Conservation (phyloP, 2,329 filamentous ascomycete genomes). For the Karstenula rhodostoma region DNA sequence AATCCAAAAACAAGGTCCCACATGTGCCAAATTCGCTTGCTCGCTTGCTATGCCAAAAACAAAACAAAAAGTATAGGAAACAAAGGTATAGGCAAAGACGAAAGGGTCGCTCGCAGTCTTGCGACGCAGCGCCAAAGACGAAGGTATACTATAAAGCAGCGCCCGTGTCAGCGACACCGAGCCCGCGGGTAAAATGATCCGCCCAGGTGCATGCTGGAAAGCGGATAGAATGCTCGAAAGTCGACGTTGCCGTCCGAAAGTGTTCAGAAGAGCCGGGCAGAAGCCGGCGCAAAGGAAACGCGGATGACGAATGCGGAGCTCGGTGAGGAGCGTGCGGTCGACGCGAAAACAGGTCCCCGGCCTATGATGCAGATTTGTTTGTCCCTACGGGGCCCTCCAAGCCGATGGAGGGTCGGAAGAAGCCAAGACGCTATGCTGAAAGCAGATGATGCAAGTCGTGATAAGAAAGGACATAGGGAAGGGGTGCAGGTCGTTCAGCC, state of each 20-base stretch:
- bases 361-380: slow-evolving; percentile 45
- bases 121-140: slow-evolving; percentile 11
- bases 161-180: neutral
- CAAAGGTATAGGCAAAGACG: slow-evolving; percentile 26
- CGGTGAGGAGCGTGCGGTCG: slow-evolving; percentile 24
- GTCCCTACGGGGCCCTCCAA: slow-evolving; percentile 37
- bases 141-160: slow-evolving; percentile 8
- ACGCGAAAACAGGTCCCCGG: slow-evolving; percentile 30
- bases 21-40: slow-evolving; percentile 42
- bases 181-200: slow-evolving; percentile 27
- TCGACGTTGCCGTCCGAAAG: slow-evolving; percentile 46
- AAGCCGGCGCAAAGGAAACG: slow-evolving; percentile 13
- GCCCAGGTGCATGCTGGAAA: slow-evolving; percentile 32
- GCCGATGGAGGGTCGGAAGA: slow-evolving; percentile 28
- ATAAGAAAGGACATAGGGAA: slow-evolving; percentile 34
- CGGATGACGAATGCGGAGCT: slow-evolving; percentile 29
- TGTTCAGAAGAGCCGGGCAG: slow-evolving; percentile 24
- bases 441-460: slow-evolving; percentile 37
- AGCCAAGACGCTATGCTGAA: slow-evolving; percentile 47
- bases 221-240: slow-evolving; percentile 15
- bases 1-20: slow-evolving; percentile 34
- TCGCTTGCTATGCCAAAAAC: slow-evolving; percentile 34
- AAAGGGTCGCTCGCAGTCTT: slow-evolving; percentile 10
- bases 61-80: slow-evolving; percentile 16
- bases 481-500: slow-evolving; percentile 29